Evolutionary conservation across 768 basidiomycete species (phyloP).

Genomic region (Amanita phalloides): DNA sequence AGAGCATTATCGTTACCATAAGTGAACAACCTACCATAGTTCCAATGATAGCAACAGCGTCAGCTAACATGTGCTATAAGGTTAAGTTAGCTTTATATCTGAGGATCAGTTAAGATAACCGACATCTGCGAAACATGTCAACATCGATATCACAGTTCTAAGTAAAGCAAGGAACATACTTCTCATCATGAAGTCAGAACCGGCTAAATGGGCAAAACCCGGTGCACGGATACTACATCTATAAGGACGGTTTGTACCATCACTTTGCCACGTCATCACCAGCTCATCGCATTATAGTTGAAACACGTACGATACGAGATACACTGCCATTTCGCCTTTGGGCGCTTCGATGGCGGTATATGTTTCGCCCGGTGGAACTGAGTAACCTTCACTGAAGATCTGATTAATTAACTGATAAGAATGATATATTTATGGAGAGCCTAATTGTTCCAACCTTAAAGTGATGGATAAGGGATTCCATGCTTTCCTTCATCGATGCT

Average conservation of each 20-base stretch:
- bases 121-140: conserved; percentile 27
- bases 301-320: conserved; percentile 81
- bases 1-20: conserved; percentile 4
- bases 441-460: conserved; percentile 58
- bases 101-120: conserved; percentile 12
- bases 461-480: conserved; percentile 97
- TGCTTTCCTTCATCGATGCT: conserved; percentile 98
- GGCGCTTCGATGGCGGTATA: conserved; percentile 98
- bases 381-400: conserved; percentile 95
- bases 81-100: conserved; percentile 11
- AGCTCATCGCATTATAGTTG: background rate
- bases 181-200: conserved; percentile 98
- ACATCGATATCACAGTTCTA: conserved; percentile 8
- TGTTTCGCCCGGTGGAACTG: conserved; percentile 92
- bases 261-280: conserved; percentile 30
- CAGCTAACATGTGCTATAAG: conserved; percentile 76
- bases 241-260: conserved; percentile 94
- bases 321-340: conserved; percentile 98
- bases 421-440: background rate
- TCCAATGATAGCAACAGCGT: conserved; percentile 94
- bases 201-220: conserved; percentile 92
- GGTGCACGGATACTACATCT: conserved; percentile 96
- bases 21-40: conserved; percentile 66
- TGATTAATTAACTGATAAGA: conserved; percentile 16
- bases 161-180: conserved; percentile 34